phyloP scores from a whole-genome alignment of 495 filamentous ascomycete genomes.

The Clohesyomyces aquaticus region DNA sequence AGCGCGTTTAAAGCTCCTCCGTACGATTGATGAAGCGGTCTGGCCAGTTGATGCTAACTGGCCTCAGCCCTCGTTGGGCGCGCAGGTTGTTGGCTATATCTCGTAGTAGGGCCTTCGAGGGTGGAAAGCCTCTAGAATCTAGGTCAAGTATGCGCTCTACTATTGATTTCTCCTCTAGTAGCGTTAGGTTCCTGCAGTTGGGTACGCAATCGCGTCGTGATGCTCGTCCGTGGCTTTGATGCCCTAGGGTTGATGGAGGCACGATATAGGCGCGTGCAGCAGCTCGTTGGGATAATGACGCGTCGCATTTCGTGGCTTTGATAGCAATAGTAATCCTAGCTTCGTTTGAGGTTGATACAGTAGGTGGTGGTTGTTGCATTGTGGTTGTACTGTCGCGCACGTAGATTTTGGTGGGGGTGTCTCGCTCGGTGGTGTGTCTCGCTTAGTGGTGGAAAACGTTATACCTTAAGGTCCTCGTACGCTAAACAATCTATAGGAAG shows the following conservation, averaged over 20 bases:
- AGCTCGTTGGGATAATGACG: no score
- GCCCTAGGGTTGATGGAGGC: slow-evolving; percentile 13
- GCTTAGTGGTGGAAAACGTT: no score
- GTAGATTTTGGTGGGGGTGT: no score
- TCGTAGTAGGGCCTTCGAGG: slow-evolving; percentile 16
- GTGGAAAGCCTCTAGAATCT: slow-evolving; percentile 42
- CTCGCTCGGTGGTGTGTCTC: no score
- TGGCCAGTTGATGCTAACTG: slow-evolving; percentile 42
- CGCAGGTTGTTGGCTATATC: slow-evolving; percentile 52
- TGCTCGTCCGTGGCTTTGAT: slow-evolving; percentile 12
- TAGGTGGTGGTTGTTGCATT: no score
- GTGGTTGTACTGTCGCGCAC: no score
- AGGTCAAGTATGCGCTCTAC: slow-evolving; percentile 48
- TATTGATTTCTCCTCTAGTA: slow-evolving; percentile 45
- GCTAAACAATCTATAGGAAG: no score
- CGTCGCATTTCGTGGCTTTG: no score
- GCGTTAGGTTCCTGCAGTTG: slow-evolving; percentile 43
- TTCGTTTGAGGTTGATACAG: no score
- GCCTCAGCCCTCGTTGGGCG: slow-evolving; percentile 22
- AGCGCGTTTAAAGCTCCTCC: slow-evolving; percentile 43
- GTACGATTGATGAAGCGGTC: slow-evolving; percentile 46
- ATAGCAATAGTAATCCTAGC: no score
- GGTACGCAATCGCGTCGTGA: slow-evolving; percentile 23
- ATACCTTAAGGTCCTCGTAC: no score
- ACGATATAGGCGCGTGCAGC: slow-evolving; percentile 27